Evolutionary conservation across 805 yeast genomes (phyloP), one percentile per base, ranked within the genome.

Genomic region (Candida lessepsii): DNA sequence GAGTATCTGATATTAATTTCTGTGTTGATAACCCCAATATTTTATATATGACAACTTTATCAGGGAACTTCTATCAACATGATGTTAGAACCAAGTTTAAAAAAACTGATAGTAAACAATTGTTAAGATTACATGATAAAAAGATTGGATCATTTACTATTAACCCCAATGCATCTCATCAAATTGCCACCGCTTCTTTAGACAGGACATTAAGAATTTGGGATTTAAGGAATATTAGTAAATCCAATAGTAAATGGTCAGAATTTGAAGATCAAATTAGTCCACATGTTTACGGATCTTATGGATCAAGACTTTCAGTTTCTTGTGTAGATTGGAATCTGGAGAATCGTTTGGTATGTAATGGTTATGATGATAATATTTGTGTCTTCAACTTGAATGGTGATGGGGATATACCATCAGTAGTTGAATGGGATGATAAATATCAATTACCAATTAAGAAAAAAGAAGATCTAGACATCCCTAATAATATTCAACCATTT

Each of bases 281-380:
- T 4, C 81, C 81, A 0, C 76, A 71, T 43, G 53, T 69, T 24
- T 63, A 73, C 24, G 90, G 89, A 0, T 68, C 76, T 5, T 91
- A 81, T 57, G 60, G 71, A 20, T 85, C 95, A 5, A 66, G 96
- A 42, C 66, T 93, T 26, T 86, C 96, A 39, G 79, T 93, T 2
- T 84, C 95, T 35, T 79, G 85, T 17, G 86, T 89, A 0, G 95
- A 89, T 39, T 91, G 96, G 86, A 85, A 81, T 54, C 56, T 68
- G 10, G 75, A 78, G 17, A 77, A 76, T 39, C 75, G 79, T 28
- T 67, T 91, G 35, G 96, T 93, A 0, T 86, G 95, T 60, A 91
- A 93, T 58, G 97, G 98, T 0, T 91, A 91, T 54, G 98, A 86
- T 56, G 91, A 90, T 54, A 80, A 87, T 0, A 75, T 91, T 26